Evolutionary conservation across 441 rosid genomes (phyloP).

Genomic region (Arabidopsis lyrata): DNA sequence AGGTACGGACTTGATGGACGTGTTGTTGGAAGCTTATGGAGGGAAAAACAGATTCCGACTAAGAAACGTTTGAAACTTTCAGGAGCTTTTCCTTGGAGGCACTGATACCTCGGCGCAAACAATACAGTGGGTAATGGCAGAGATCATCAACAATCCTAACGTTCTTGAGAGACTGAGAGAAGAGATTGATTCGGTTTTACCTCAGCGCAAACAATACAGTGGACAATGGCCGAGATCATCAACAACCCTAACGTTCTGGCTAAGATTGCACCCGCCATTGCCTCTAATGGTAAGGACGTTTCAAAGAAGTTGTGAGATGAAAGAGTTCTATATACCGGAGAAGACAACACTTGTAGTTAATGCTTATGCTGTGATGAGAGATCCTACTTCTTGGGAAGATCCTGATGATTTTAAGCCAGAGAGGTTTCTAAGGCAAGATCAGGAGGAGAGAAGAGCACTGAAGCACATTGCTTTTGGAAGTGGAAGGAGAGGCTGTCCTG

Average conservation of each 20-base stretch:
- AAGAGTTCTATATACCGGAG: background rate
- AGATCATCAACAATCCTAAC: background rate
- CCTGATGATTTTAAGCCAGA: conserved; percentile 30
- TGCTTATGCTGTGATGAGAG: conserved; percentile 33
- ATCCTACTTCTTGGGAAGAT: conserved; percentile 18
- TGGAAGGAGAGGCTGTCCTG: conserved; percentile 31
- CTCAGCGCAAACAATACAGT: background rate
- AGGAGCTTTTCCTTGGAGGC: conserved; percentile 30
- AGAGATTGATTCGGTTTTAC: conserved; percentile 21
- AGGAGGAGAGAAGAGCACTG: background rate
- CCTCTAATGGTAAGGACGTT: background rate
- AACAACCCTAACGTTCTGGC: background rate
- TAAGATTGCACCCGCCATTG: background rate
- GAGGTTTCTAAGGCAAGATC: conserved; percentile 23
- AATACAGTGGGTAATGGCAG: conserved; percentile 27
- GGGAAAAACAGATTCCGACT: conserved; percentile 16
- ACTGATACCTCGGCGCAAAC: conserved; percentile 11
- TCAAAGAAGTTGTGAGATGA: background rate
- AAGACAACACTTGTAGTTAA: conserved; percentile 23
- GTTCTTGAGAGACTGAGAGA: conserved; percentile 3
- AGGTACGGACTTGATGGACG: conserved; percentile 31
- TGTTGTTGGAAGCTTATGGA: conserved; percentile 27
- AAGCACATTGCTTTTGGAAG: background rate
- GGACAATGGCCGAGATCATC: conserved; percentile 31
- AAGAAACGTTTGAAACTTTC: background rate